Conservation (phyloP, 495 filamentous ascomycete species). For the Hyphodiscus hymeniophilus region DNA sequence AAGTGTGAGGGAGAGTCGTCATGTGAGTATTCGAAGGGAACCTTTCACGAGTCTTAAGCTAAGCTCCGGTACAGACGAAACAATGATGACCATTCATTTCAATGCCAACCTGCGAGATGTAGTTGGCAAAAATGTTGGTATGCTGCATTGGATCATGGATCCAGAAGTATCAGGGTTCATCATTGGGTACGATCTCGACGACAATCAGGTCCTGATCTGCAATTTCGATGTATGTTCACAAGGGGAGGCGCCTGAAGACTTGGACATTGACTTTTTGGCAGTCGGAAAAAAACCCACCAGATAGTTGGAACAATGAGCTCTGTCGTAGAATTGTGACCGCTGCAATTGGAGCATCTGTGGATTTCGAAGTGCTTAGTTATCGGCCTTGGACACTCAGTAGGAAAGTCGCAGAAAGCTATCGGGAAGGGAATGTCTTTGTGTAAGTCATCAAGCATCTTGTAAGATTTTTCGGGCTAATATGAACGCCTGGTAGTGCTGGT, state of each 20-base stretch:
- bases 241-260: neutral
- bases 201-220: slow-evolving; percentile 33
- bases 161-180: slow-evolving; percentile 32
- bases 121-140: slow-evolving; percentile 30
- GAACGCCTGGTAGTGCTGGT: slow-evolving; percentile 20
- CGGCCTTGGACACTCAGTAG: slow-evolving; percentile 34
- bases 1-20: slow-evolving; percentile 32
- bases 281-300: slow-evolving; percentile 27
- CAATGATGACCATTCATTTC: slow-evolving; percentile 41
- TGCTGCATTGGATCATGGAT: slow-evolving; percentile 38
- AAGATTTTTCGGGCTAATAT: too few relatives aligned
- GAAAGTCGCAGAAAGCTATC: slow-evolving; percentile 30
- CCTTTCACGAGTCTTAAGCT: neutral
- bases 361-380: slow-evolving; percentile 31
- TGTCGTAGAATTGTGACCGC: slow-evolving; percentile 27
- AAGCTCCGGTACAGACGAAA: slow-evolving; percentile 24
- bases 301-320: slow-evolving; percentile 29
- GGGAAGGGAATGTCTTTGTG: slow-evolving; percentile 29
- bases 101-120: slow-evolving; percentile 31
- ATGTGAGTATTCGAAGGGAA: slow-evolving; percentile 15
- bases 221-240: slow-evolving; percentile 29
- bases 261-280: slow-evolving; percentile 5
- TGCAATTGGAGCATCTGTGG: slow-evolving; percentile 28
- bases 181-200: slow-evolving; percentile 32
- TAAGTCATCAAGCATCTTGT: slow-evolving; percentile 16